phyloP scores from a whole-genome alignment of 2,329 filamentous ascomycete genomes.

The Zalaria obscura region DNA sequence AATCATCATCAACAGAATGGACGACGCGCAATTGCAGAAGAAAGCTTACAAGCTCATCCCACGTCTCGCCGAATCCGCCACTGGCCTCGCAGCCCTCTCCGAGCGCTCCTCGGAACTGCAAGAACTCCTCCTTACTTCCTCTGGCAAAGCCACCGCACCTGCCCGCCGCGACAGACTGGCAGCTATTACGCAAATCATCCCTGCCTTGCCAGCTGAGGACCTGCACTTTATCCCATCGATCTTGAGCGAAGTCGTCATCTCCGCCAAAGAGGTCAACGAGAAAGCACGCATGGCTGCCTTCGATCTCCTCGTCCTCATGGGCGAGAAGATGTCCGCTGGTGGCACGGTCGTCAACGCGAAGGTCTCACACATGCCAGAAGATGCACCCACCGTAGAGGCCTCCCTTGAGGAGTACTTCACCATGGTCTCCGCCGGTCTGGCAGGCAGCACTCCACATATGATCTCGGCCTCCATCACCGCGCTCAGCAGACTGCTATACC shows the following conservation, averaged over 20 bases:
- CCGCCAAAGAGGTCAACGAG: constrained; percentile 96
- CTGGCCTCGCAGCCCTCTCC: constrained; percentile 59
- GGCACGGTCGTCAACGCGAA: constrained; percentile 72
- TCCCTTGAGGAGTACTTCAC: constrained; percentile 93
- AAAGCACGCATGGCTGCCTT: constrained; percentile 82
- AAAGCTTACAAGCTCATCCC: constrained; percentile 98
- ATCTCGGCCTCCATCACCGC: constrained; percentile 95
- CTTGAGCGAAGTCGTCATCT: constrained; percentile 86
- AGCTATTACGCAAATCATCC: constrained; percentile 67
- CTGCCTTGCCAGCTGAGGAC: constrained; percentile 60
- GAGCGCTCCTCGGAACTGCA: constrained; percentile 71
- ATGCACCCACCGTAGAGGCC: constrained; percentile 63
- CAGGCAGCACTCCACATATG: constrained; percentile 89
- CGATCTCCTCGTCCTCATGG: constrained; percentile 78
- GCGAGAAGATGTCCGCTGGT: constrained; percentile 63
- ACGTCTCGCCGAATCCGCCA: constrained; percentile 67
- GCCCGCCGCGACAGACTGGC: constrained; percentile 74
- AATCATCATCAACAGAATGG: constrained; percentile 63
- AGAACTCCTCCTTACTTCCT: constrained; percentile 60
- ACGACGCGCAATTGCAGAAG: constrained; percentile 90
- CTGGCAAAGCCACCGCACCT: constrained; percentile 75
- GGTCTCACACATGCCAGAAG: constrained; percentile 68
- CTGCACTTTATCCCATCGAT: constrained; percentile 89
- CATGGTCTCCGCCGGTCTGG: constrained; percentile 93
- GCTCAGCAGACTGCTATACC: constrained; percentile 81